These are phyloP conservation scores for Hymenoscyphus linearis DNA, from an alignment of 2,329 filamentous ascomycete genomes.

Conservation along the genomic window DNA sequence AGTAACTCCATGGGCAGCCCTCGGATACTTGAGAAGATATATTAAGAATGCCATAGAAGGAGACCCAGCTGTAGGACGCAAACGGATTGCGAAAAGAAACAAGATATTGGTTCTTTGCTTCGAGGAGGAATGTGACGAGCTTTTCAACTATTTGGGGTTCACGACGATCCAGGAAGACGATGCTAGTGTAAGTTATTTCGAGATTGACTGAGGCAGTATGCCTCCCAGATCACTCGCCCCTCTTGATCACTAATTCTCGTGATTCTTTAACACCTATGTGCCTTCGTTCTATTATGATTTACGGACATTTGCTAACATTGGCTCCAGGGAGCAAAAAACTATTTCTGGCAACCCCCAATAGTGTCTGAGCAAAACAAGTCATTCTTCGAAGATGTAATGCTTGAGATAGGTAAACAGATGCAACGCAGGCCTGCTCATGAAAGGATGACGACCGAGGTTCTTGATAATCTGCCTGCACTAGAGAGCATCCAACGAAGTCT, in stretches of 20 bases:
- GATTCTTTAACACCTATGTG: not conserved
- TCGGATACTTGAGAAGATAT: conserved; percentile 54
- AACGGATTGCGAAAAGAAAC: conserved; percentile 53
- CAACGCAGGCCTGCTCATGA: conserved; percentile 15
- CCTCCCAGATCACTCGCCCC: not conserved
- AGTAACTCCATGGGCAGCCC: conserved; percentile 47
- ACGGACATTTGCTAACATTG: conserved; percentile 25
- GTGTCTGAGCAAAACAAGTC: conserved; percentile 23
- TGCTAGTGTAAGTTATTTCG: conserved; percentile 34
- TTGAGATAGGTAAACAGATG: conserved; percentile 42
- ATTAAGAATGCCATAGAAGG: conserved; percentile 48
- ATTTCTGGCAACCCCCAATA: conserved; percentile 31
- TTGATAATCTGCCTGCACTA: conserved; percentile 16
- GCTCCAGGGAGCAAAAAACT: conserved; percentile 23
- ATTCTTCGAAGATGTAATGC: conserved; percentile 53
- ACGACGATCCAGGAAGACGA: conserved; percentile 33
- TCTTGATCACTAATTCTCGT: not conserved
- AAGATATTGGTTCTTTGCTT: conserved; percentile 60
- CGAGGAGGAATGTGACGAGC: conserved; percentile 52
- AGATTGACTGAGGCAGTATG: not conserved
- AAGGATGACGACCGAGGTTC: not conserved
- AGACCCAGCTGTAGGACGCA: conserved; percentile 40
- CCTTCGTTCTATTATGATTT: not conserved
- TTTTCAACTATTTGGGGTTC: conserved; percentile 57
- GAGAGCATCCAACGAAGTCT: conserved; percentile 27